These are phyloP conservation scores for Trichoderma cornu-damae DNA, from an alignment of 2,329 filamentous ascomycete genomes.

Conservation along the genomic window DNA sequence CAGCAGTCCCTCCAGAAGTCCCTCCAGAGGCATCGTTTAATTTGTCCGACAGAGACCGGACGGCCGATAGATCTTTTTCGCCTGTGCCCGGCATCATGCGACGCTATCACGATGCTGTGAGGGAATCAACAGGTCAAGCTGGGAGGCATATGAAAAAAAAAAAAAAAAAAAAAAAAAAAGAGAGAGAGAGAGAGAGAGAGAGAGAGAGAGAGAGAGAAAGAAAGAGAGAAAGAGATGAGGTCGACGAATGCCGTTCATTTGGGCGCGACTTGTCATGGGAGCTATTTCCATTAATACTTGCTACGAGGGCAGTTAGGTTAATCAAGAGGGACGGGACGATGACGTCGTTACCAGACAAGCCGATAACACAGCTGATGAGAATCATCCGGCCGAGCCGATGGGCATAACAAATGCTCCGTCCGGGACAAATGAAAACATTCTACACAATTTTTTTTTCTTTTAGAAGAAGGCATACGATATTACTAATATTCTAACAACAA, in stretches of 20 bases:
- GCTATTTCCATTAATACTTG: conserved; percentile 6
- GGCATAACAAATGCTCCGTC: conserved; percentile 10
- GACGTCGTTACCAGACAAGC: conserved; percentile 3
- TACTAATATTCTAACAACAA: not conserved
- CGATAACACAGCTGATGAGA: not conserved
- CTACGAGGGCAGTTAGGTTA: not conserved
- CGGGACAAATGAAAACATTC: not conserved
- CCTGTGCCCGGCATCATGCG: conserved; percentile 8
- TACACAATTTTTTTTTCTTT: not conserved
- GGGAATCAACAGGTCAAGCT: not conserved
- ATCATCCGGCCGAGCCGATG: conserved; percentile 6
- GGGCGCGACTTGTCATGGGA: not conserved
- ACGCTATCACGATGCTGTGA: not conserved
- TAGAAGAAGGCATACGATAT: not conserved
- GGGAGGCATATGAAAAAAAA: not conserved
- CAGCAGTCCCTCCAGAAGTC: not conserved
- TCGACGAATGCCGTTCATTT: not conserved
- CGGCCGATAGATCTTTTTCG: not conserved
- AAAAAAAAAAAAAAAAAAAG: not conserved
- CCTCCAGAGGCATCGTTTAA: not conserved
- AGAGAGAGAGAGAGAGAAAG: not conserved
- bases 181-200: no score
- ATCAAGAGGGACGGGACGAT: conserved; percentile 4
- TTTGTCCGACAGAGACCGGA: not conserved
- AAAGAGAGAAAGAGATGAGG: not conserved